Evolutionary conservation across 2,329 filamentous ascomycete genomes (phyloP), one percentile per base, ranked within the genome.

Genomic region (Colletotrichum melonis): DNA sequence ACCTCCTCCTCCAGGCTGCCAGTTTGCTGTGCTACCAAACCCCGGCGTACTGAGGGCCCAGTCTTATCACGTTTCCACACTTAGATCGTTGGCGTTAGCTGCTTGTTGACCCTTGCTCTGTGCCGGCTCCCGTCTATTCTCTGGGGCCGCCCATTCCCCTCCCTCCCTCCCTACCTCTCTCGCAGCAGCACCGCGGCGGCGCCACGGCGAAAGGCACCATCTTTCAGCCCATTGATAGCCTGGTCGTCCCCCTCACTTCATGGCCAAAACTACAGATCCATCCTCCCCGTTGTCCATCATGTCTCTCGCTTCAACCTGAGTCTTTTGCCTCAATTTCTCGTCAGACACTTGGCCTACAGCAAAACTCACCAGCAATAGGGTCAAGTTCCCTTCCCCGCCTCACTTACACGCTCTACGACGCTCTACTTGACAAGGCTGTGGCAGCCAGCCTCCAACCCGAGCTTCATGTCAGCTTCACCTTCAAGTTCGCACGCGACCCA

Each of bases 401-500:
- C 55, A 73, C 70, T 70, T 73, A 60, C 59, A 73, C 67, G 55
- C 46, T 70, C 35, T 35, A 38, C 46, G 56, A 24, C 52, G 42
- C n/a, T 46, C 56, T 54, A 58, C 72, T 57, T 52, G 62, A 63
- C 63, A 63, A 74, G 72, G 72, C 72, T 74, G 70, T 54, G 59
- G 70, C 42, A n/a, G 70, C 66, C 55, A 35, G 46, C 70, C 55
- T 49, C 46, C 16, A 12, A 32, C 28, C 14, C 24, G 42, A 70
- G 42, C 63, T 63, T 67, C 59, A 75, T 75, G 74, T 68, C 67
- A 35, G 67, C 59, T 62, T 76, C 81, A 59, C 79, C 80, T 22
- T 78, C 79, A 5, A 80, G 78, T 67, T 68, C 78, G 76, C 72
- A 80, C 35, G 75, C 79, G 52, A 77, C 76, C 6, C 76, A 77